Percentiles rank a stretch among this genome's conserved stretches.
Conservation (phyloP, 148 eudicot genomes). For the Chenopodium album region DNA sequence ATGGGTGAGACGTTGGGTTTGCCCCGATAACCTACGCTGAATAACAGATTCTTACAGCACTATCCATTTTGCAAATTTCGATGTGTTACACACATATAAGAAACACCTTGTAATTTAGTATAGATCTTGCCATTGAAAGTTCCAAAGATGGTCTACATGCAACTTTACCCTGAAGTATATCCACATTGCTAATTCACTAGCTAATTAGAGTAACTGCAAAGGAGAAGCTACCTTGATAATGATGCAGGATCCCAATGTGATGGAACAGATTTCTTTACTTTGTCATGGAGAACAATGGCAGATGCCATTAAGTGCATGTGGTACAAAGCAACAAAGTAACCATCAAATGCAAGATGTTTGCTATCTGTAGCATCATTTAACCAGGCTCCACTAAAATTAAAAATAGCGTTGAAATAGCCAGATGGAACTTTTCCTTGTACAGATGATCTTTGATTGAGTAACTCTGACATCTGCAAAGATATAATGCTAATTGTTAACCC, state of each 20-base stretch:
- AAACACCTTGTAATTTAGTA: not conserved
- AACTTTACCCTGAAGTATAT: not conserved
- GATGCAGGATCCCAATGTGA: constrained; percentile 88
- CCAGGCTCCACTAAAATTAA: constrained; percentile 84
- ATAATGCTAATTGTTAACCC: constrained; percentile 10
- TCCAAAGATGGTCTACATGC: not conserved
- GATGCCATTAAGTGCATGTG: constrained; percentile 75
- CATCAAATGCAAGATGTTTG: constrained; percentile 90
- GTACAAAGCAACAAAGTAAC: constrained; percentile 81
- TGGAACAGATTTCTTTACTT: constrained; percentile 87
- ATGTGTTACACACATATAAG: not conserved
- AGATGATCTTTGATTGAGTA: constrained; percentile 78
- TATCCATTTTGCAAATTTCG: not conserved
- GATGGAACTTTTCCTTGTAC: constrained; percentile 93
- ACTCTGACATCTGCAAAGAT: constrained; percentile 84
- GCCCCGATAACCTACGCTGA: not conserved
- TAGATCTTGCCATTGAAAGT: not conserved
- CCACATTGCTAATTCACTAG: not conserved
- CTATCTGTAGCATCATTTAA: constrained; percentile 75
- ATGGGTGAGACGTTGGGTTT: not conserved
- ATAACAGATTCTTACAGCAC: not conserved
- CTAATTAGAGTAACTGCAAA: constrained; percentile 7
- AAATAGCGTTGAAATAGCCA: constrained; percentile 84
- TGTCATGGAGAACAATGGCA: constrained; percentile 68
- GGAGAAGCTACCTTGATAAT: constrained; percentile 61